A percentile compares a stretch with the other conserved stretches of the same genome.
These are phyloP conservation scores for Cephaloascus albidus DNA, from an alignment of 805 yeast genomes.

Conservation along the genomic window DNA sequence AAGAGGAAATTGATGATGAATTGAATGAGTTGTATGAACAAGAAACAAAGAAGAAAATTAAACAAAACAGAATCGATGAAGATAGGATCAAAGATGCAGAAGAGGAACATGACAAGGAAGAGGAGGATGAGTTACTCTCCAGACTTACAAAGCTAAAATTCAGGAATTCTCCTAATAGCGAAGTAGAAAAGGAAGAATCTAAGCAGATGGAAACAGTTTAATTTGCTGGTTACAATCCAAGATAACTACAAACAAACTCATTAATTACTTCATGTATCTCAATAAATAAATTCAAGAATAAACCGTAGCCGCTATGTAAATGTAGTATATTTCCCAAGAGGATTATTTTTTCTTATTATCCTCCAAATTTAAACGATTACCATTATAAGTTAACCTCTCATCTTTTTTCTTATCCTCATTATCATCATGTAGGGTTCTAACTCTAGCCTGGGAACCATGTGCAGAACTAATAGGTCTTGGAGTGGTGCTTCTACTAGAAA, in stretches of 20 bases:
- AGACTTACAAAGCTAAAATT: background rate
- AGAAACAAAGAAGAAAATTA: background rate
- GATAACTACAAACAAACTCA: too few relatives aligned
- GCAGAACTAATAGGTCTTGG: background rate
- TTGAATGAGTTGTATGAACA: background rate
- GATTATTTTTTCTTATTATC: conserved; percentile 25
- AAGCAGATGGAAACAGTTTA: too few relatives aligned
- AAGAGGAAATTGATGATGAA: background rate
- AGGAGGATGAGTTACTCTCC: background rate
- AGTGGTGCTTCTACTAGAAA: background rate
- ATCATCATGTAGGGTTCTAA: conserved; percentile 8
- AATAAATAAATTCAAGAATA: too few relatives aligned
- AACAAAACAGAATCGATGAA: background rate
- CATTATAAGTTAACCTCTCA: conserved; percentile 46
- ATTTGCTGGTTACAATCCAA: too few relatives aligned
- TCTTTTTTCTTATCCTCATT: conserved; percentile 11
- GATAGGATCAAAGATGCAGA: background rate
- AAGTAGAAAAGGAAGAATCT: too few relatives aligned
- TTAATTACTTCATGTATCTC: too few relatives aligned
- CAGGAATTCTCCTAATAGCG: background rate
- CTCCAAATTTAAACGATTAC: conserved; percentile 43
- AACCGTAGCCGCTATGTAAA: too few relatives aligned
- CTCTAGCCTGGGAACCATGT: conserved; percentile 1
- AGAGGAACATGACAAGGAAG: too few relatives aligned
- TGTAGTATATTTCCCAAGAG: too few relatives aligned